phyloP scores from a whole-genome alignment of 768 basidiomycete species.

The Boletus coccyginus region DNA sequence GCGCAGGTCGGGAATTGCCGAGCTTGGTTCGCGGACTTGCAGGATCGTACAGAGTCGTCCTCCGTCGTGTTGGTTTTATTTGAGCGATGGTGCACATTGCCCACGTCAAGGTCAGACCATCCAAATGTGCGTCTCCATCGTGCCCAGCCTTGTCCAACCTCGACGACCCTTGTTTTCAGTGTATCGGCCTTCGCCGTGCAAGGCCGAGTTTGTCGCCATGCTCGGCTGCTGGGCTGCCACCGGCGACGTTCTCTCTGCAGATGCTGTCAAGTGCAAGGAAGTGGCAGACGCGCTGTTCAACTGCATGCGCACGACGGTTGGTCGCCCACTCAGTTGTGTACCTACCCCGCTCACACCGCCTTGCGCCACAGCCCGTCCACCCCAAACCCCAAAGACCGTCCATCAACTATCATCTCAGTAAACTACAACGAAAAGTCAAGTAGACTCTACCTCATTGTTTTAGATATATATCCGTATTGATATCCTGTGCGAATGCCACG shows the following conservation, averaged over 20 bases:
- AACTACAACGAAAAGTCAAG: constrained; percentile 72
- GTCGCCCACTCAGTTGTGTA: constrained; percentile 29
- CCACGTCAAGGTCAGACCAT: constrained; percentile 76
- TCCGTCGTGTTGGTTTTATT: too few species aligned
- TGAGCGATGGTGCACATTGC: constrained; percentile 62
- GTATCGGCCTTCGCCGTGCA: constrained; percentile 17
- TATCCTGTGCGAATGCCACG: constrained; percentile 13
- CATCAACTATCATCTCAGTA: constrained; percentile 88
- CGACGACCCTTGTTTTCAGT: not conserved
- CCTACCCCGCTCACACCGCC: not conserved
- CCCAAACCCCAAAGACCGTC: constrained; percentile 69
- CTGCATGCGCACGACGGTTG: constrained; percentile 84
- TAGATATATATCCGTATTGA: constrained; percentile 18
- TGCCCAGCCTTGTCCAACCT: not conserved
- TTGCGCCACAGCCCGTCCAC: constrained; percentile 52
- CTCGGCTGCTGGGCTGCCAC: constrained; percentile 85
- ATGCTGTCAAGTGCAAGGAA: constrained; percentile 49
- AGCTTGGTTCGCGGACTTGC: constrained; percentile 7
- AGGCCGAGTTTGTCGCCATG: constrained; percentile 67
- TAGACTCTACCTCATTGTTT: constrained; percentile 35
- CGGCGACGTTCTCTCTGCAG: constrained; percentile 54
- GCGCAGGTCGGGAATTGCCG: constrained; percentile 13
- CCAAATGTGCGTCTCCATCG: constrained; percentile 51
- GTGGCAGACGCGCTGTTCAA: constrained; percentile 61
- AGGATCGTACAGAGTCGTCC: not conserved